Percentiles rank a stretch among this genome's conserved stretches.
Conservation (phyloP, 2,329 filamentous ascomycete genomes). For the Arachnomyces sp. region DNA sequence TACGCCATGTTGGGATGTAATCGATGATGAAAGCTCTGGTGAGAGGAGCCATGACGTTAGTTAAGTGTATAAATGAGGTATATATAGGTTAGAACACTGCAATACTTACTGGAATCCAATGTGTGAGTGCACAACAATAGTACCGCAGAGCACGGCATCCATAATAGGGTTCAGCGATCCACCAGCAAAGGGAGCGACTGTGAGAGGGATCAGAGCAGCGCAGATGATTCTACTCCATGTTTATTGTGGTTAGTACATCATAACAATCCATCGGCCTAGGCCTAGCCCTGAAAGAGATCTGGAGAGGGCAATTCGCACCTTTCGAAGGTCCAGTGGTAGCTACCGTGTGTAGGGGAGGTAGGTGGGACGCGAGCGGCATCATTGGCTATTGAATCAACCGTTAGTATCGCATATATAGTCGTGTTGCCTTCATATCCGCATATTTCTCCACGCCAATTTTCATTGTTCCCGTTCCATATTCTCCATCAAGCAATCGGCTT, state of each 20-base stretch:
- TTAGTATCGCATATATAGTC: background rate
- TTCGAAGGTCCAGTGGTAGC: constrained; percentile 98
- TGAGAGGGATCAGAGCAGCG: constrained; percentile 73
- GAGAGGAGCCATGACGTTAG: background rate
- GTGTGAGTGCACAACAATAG: constrained; percentile 86
- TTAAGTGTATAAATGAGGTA: background rate
- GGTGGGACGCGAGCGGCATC: constrained; percentile 70
- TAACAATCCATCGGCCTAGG: background rate
- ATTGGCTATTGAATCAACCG: constrained; percentile 58
- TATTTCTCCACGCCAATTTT: no score
- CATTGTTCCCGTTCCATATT: background rate
- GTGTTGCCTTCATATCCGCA: background rate
- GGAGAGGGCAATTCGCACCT: constrained; percentile 36
- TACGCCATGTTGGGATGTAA: constrained; percentile 69
- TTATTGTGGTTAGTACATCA: background rate
- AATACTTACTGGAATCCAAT: constrained; percentile 73
- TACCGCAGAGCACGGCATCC: constrained; percentile 76
- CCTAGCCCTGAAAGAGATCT: background rate
- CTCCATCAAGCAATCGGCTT: constrained; percentile 1
- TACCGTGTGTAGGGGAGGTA: constrained; percentile 71
- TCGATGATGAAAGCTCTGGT: constrained; percentile 67
- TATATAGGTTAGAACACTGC: background rate
- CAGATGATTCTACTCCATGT: constrained; percentile 55
- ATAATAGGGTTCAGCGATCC: constrained; percentile 82
- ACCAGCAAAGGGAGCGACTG: constrained; percentile 82